phyloP scores from a whole-genome alignment of 176 grass and related monocot genomes.

The Sorghum bicolor region DNA sequence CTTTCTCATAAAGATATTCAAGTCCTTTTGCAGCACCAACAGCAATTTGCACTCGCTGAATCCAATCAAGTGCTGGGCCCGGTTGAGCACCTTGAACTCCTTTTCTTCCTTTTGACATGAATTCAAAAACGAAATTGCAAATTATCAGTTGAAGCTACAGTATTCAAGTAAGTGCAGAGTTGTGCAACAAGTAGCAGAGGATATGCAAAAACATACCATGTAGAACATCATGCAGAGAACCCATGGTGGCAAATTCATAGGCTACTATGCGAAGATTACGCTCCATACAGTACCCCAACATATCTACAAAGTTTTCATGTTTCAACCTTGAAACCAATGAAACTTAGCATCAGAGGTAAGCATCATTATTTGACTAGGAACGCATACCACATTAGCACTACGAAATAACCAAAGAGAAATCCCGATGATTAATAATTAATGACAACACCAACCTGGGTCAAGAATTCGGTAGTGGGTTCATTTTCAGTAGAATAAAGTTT shows the following conservation, averaged over 20 bases:
- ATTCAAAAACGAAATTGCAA: not conserved
- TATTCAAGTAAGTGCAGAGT: not conserved
- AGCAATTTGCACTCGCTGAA: conserved; percentile 79
- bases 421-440: conserved; percentile 6
- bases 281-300: conserved; percentile 84
- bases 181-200: not conserved
- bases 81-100: conserved; percentile 88
- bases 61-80: conserved; percentile 84
- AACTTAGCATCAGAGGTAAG: conserved; percentile 43
- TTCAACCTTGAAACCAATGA: conserved; percentile 76
- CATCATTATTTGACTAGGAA: not conserved
- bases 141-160: not conserved
- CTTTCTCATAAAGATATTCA: conserved; percentile 86
- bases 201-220: conserved; percentile 59
- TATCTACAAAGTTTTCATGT: conserved; percentile 77
- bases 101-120: conserved; percentile 62
- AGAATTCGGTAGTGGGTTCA: conserved; percentile 60
- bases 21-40: conserved; percentile 82
- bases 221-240: conserved; percentile 83
- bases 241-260: conserved; percentile 92
- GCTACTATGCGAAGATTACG: conserved; percentile 73
- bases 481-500: conserved; percentile 75
- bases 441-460: conserved; percentile 60
- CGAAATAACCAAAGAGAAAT: conserved; percentile 5
- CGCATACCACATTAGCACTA: not conserved